These are phyloP conservation scores for Rasamsonia emersonii DNA, from an alignment of 2,329 filamentous ascomycete species.

Conservation along the genomic window DNA sequence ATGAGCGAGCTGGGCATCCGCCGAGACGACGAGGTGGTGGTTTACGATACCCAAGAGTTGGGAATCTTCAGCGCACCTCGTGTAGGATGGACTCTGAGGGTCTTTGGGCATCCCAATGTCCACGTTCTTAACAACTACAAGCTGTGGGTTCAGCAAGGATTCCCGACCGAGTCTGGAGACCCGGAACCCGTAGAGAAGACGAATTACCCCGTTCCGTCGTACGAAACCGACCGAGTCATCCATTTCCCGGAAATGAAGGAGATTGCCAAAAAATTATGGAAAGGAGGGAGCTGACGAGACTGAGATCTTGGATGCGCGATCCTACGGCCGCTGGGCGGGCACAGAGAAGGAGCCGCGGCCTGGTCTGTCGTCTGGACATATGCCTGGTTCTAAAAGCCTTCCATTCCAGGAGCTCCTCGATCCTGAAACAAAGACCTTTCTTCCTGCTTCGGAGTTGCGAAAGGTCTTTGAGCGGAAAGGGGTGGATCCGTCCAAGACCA, in stretches of 20 bases:
- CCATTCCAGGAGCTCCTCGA: slow-evolving; percentile 75
- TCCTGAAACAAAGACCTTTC: slow-evolving; percentile 69
- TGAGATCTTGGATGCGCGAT: slow-evolving; percentile 82
- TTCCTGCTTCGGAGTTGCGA: slow-evolving; percentile 61
- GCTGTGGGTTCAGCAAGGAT: slow-evolving; percentile 78
- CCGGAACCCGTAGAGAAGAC: slow-evolving; percentile 30
- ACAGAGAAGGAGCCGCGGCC: slow-evolving; percentile 77
- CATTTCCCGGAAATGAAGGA: slow-evolving; percentile 76
- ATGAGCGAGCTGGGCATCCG: slow-evolving; percentile 85
- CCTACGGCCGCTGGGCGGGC: slow-evolving; percentile 70
- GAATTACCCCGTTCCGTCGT: slow-evolving; percentile 47
- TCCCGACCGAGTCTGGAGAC: slow-evolving; percentile 69
- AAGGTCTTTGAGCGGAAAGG: slow-evolving; percentile 72
- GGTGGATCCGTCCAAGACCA: slow-evolving; percentile 67
- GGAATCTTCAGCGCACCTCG: slow-evolving; percentile 92
- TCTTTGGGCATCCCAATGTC: slow-evolving; percentile 82
- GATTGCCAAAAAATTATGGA: slow-evolving; percentile 61
- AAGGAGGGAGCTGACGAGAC: slow-evolving; percentile 77
- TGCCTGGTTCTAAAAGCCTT: slow-evolving; percentile 77
- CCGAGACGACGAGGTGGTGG: slow-evolving; percentile 79
- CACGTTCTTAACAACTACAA: slow-evolving; percentile 94
- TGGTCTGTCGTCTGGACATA: slow-evolving; percentile 80
- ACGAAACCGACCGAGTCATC: slow-evolving; percentile 57
- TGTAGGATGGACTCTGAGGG: slow-evolving; percentile 84
- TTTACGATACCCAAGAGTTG: slow-evolving; percentile 85